Evolutionary conservation across 2,329 filamentous ascomycete genomes (phyloP).

Genomic region (Neonectria neomacrospora): DNA sequence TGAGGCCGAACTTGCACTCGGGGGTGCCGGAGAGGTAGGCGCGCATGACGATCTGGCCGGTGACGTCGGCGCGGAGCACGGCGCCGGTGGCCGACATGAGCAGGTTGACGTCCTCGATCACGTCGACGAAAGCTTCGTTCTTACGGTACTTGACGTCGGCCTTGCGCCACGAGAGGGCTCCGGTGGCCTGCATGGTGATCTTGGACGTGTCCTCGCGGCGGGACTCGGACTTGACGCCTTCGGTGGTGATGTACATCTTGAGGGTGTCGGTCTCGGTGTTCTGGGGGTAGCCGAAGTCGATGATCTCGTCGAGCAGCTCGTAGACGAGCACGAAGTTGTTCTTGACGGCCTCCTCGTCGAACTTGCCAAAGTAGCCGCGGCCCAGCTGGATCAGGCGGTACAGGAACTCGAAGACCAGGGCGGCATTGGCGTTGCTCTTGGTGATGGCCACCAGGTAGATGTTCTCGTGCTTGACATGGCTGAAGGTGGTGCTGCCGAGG

Average conservation of each 20-base stretch:
- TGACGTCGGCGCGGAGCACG: slow-evolving; percentile 94
- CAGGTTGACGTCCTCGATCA: slow-evolving; percentile 98
- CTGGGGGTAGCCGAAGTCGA: slow-evolving; percentile 98
- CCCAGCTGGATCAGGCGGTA: slow-evolving; percentile 92
- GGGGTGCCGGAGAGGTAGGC: slow-evolving; percentile 96
- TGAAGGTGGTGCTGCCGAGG: slow-evolving; percentile 96
- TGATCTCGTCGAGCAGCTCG: slow-evolving; percentile 95
- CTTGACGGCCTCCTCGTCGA: slow-evolving; percentile 99
- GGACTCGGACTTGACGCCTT: slow-evolving; percentile 93
- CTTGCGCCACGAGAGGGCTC: slow-evolving; percentile 95
- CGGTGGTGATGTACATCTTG: slow-evolving; percentile 99
- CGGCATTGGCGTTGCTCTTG: slow-evolving; percentile 99
- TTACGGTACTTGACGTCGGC: slow-evolving; percentile 99
- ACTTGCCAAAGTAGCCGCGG: slow-evolving; percentile 97
- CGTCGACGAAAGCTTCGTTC: slow-evolving; percentile 99
- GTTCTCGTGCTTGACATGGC: slow-evolving; percentile 99
- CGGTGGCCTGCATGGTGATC: slow-evolving; percentile 99
- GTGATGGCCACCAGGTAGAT: slow-evolving; percentile 98
- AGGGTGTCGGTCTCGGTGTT: slow-evolving; percentile 98
- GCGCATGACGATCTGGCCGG: slow-evolving; percentile 97
- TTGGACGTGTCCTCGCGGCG: slow-evolving; percentile 92
- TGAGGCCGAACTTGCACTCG: slow-evolving; percentile 98
- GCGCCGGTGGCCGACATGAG: slow-evolving; percentile 98
- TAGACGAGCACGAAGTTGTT: slow-evolving; percentile 99
- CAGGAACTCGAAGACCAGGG: slow-evolving; percentile 96